These are phyloP conservation scores for Salvia miltiorrhiza DNA, from an alignment of 257 asterid species.

Conservation along the genomic window DNA sequence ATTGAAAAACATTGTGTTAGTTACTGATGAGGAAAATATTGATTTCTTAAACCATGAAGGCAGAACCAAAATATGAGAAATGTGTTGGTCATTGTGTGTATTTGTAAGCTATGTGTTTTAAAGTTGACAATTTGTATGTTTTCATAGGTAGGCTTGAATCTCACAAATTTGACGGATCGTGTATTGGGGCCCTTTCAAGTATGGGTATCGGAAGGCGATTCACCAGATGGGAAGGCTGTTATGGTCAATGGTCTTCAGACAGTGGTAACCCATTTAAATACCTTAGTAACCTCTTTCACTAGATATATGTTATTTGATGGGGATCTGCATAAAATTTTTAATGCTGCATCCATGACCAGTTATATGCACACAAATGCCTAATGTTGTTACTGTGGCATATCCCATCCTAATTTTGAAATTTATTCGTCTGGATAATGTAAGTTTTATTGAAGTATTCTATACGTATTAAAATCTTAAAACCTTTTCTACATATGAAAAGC, in stretches of 20 bases:
- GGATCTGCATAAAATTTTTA: not conserved
- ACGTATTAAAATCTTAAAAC: not conserved
- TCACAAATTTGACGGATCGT: constrained; percentile 74
- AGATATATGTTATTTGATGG: constrained; percentile 2
- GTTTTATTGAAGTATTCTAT: not conserved
- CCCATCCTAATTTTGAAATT: not conserved
- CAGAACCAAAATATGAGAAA: not conserved
- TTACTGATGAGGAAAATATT: not conserved
- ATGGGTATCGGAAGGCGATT: constrained; percentile 68
- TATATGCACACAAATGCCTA: not conserved
- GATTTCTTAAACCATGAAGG: constrained; percentile 7
- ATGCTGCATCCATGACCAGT: not conserved
- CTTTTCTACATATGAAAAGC: not conserved
- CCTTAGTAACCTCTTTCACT: not conserved
- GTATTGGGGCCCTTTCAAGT: constrained; percentile 91
- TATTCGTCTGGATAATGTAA: not conserved
- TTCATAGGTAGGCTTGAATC: constrained; percentile 61
- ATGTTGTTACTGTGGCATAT: not conserved
- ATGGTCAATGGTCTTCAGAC: constrained; percentile 91
- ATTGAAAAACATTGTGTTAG: not conserved
- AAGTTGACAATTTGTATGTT: constrained; percentile 14
- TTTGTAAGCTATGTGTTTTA: not conserved
- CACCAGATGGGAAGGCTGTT: constrained; percentile 74
- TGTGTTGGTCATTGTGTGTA: constrained; percentile 8
- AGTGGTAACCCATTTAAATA: constrained; percentile 48